Evolutionary conservation across 441 rosid genomes (phyloP).

Genomic region (Adansonia rubrostipa): DNA sequence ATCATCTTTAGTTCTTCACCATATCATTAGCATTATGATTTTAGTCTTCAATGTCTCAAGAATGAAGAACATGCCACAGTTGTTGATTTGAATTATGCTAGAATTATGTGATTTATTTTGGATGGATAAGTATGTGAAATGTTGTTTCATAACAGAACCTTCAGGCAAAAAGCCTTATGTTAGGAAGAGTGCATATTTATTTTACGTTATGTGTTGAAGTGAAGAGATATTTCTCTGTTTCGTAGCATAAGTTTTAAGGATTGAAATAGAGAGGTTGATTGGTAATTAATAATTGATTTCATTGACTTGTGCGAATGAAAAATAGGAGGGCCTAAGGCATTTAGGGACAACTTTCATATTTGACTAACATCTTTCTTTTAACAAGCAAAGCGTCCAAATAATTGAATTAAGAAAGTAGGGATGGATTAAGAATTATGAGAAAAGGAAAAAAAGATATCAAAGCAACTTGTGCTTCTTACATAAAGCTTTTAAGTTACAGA

Average conservation of each 20-base stretch:
- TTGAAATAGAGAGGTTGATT: not conserved
- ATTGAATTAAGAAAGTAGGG: not conserved
- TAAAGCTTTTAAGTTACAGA: not conserved
- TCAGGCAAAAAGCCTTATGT: not conserved
- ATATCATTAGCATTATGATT: not conserved
- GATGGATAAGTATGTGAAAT: not conserved
- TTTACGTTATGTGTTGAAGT: not conserved
- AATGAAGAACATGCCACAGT: not conserved
- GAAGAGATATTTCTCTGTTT: no score
- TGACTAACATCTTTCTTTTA: not conserved
- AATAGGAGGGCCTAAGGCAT: not conserved
- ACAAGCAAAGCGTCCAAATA: not conserved
- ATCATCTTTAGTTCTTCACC: slow-evolving; percentile 16
- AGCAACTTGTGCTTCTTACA: not conserved
- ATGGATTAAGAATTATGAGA: not conserved
- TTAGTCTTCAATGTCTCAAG: not conserved
- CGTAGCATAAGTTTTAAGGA: not conserved
- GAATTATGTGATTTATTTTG: slow-evolving; percentile 9
- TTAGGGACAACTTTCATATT: slow-evolving; percentile 3
- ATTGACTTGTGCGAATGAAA: not conserved
- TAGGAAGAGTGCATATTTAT: not conserved
- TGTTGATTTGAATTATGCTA: not conserved
- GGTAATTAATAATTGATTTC: not conserved
- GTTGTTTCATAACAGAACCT: not conserved
- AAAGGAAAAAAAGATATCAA: not conserved